phyloP scores from a whole-genome alignment of 306 rosid genomes.

The Lathyrus oleraceus region DNA sequence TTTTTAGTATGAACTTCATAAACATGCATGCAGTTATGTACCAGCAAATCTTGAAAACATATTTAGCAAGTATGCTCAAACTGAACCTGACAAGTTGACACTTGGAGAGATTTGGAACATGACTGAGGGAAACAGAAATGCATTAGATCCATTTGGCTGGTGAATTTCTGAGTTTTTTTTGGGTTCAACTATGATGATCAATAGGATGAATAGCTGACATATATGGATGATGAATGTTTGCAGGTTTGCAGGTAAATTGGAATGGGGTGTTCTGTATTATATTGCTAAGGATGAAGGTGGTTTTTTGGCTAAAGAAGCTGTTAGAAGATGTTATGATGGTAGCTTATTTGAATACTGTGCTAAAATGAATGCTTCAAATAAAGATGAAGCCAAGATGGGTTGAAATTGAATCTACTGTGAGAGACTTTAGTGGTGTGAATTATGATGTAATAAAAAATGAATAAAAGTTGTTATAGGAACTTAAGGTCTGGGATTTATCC shows the following conservation, averaged over 20 bases:
- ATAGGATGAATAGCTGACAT: neutral
- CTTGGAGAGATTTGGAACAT: constrained; percentile 71
- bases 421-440: neutral
- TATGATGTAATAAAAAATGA: neutral
- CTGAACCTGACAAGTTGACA: constrained; percentile 64
- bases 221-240: neutral
- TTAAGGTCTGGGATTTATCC: neutral
- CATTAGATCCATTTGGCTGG: constrained; percentile 77
- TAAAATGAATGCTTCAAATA: constrained; percentile 38
- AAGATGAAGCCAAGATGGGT: constrained; percentile 45
- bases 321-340: constrained; percentile 74
- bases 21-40: constrained; percentile 28
- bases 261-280: constrained; percentile 66
- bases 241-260: constrained; percentile 67
- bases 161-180: neutral
- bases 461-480: neutral
- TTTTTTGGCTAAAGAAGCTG: constrained; percentile 72
- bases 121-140: constrained; percentile 72
- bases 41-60: constrained; percentile 70
- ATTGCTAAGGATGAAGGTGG: constrained; percentile 84
- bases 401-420: constrained; percentile 12
- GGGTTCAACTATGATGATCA: too few relatives aligned
- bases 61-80: constrained; percentile 72
- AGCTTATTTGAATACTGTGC: constrained; percentile 86
- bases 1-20: neutral